Percentiles rank a stretch among this genome's conserved stretches.
Conservation (phyloP, 345 rosid genomes). For the Brassica rapa region DNA sequence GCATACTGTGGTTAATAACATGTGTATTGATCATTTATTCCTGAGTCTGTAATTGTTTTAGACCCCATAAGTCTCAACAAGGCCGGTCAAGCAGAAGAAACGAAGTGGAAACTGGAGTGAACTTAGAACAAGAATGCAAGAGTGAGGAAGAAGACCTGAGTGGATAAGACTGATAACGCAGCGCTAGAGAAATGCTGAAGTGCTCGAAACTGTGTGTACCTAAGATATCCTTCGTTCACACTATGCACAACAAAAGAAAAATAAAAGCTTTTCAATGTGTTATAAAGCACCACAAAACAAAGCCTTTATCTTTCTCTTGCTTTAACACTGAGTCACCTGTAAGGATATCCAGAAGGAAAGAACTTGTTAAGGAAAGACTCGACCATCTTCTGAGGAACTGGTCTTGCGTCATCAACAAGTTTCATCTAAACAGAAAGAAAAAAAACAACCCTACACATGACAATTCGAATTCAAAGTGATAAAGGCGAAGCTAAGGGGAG, state of each 20-base stretch:
- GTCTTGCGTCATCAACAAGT: slow-evolving; percentile 73
- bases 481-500: too few species aligned
- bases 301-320: not conserved
- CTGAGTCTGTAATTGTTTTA: not conserved
- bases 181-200: slow-evolving; percentile 89
- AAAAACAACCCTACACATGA: too few species aligned
- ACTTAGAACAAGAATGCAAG: not conserved
- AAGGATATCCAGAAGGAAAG: slow-evolving; percentile 92
- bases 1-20: too few species aligned
- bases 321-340: slow-evolving; percentile 54
- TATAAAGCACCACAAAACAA: not conserved
- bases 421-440: slow-evolving; percentile 51
- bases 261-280: slow-evolving; percentile 33
- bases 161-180: slow-evolving; percentile 78
- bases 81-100: not conserved
- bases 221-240: slow-evolving; percentile 91
- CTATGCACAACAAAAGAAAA: slow-evolving; percentile 36
- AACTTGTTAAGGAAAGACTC: slow-evolving; percentile 82
- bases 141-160: slow-evolving; percentile 64
- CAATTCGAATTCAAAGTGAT: too few species aligned
- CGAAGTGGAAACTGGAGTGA: too few species aligned
- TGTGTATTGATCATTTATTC: not conserved
- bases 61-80: not conserved
- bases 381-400: slow-evolving; percentile 53
- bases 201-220: slow-evolving; percentile 88